Conservation (phyloP, 176 grass and related monocot species). For the Bonia amplexicaulis region DNA sequence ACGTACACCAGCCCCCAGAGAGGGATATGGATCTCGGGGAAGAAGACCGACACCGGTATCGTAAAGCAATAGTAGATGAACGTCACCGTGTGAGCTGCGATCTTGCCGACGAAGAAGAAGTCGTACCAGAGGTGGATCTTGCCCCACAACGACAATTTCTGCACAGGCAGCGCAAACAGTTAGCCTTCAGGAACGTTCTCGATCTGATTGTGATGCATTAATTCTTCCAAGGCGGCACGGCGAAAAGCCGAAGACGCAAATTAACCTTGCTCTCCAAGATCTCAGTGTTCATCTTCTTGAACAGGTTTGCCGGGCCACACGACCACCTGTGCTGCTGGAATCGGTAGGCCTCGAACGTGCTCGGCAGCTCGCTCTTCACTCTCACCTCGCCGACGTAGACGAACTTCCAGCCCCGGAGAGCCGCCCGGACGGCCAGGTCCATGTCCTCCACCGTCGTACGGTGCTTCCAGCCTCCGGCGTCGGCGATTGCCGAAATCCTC, state of each 20-base stretch:
- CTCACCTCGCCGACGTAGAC: conserved; percentile 70
- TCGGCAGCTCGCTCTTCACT: conserved; percentile 81
- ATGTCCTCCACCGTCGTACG: conserved; percentile 98
- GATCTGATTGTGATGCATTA: not conserved
- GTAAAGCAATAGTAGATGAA: conserved; percentile 84
- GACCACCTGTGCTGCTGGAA: conserved; percentile 98
- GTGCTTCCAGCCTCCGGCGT: conserved; percentile 90
- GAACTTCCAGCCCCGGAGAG: conserved; percentile 78
- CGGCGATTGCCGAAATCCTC: conserved; percentile 69
- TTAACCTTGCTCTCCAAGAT: conserved; percentile 63
- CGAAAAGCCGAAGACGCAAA: too few species aligned
- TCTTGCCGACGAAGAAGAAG: conserved; percentile 89
- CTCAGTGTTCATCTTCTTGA: conserved; percentile 79
- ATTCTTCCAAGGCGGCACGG: not conserved
- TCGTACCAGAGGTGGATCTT: conserved; percentile 80
- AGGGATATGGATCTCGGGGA: conserved; percentile 73
- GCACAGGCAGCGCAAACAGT: not conserved
- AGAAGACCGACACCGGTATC: conserved; percentile 64
- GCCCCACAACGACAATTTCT: conserved; percentile 72
- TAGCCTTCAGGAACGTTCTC: too few species aligned
- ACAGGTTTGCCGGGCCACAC: conserved; percentile 82
- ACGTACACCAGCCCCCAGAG: conserved; percentile 80
- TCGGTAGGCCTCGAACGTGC: conserved; percentile 89
- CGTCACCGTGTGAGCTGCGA: conserved; percentile 77
- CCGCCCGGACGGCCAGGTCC: conserved; percentile 82